Evolutionary conservation across 371 early-diverging fungal species (phyloP).

Genomic region (Enteropsectra breve): DNA sequence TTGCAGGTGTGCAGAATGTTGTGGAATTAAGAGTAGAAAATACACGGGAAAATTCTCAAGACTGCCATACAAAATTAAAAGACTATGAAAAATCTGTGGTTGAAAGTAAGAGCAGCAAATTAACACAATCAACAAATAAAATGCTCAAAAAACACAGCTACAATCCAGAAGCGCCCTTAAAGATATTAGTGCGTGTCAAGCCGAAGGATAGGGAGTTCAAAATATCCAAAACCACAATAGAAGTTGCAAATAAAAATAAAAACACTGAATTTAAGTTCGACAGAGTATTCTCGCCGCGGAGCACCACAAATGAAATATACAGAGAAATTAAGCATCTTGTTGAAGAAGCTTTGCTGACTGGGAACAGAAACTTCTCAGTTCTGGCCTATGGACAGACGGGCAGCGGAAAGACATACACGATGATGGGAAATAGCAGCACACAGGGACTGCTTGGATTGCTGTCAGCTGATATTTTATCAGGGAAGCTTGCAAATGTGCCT

Average conservation of each 20-base stretch:
- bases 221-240: too few relatives aligned
- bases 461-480: constrained; percentile 21
- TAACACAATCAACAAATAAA: too few relatives aligned
- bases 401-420: constrained; percentile 91
- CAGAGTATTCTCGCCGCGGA: constrained; percentile 68
- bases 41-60: too few relatives aligned
- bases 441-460: constrained; percentile 63
- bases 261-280: too few relatives aligned
- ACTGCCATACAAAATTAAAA: too few relatives aligned
- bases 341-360: constrained; percentile 76
- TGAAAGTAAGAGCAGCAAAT: too few relatives aligned
- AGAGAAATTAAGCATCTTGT: constrained; percentile 82
- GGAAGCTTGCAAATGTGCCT: constrained; percentile 16
- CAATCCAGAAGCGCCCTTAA: too few relatives aligned
- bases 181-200: neutral
- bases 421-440: constrained; percentile 62
- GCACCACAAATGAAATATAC: constrained; percentile 72
- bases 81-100: too few relatives aligned
- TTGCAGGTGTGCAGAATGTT: too few relatives aligned
- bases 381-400: constrained; percentile 69
- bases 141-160: too few relatives aligned
- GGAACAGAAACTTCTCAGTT: constrained; percentile 55
- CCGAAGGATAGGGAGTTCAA: constrained; percentile 38
- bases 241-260: too few relatives aligned
- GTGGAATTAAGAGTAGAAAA: too few relatives aligned